These are phyloP conservation scores for Nemania abortiva DNA, from an alignment of 2,329 filamentous ascomycete species.

Conservation along the genomic window DNA sequence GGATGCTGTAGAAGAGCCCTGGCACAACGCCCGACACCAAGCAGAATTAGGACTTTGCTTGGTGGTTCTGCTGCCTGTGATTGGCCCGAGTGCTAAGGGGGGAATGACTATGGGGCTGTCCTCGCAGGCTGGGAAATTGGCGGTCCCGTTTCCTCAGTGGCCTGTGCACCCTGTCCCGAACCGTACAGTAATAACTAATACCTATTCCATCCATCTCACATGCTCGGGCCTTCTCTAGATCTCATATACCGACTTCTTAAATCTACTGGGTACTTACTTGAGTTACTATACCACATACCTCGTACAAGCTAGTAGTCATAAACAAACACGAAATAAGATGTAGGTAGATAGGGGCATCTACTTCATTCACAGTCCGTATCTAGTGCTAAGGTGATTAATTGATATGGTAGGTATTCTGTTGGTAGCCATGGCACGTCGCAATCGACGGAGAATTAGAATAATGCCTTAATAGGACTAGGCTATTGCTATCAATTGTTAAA, in stretches of 20 bases:
- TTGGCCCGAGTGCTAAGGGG: constrained; percentile 41
- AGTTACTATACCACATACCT: not conserved
- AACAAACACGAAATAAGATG: not conserved
- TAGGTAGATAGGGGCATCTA: not conserved
- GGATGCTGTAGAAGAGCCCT: constrained; percentile 15
- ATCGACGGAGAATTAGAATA: not conserved
- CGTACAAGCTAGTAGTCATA: not conserved
- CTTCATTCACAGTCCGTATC: not conserved
- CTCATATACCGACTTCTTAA: not conserved
- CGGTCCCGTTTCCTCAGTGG: constrained; percentile 30
- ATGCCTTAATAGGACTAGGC: not conserved
- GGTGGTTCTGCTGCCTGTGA: constrained; percentile 15
- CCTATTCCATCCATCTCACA: not conserved
- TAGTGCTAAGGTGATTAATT: not conserved
- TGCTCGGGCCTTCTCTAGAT: not conserved
- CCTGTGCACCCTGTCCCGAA: constrained; percentile 26
- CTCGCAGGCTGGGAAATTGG: constrained; percentile 51
- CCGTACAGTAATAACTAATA: constrained; percentile 11
- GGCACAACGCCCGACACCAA: constrained; percentile 34
- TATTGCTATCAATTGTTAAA: too few relatives aligned
- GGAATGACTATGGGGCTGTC: constrained; percentile 43
- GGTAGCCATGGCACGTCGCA: not conserved
- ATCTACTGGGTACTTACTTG: not conserved
- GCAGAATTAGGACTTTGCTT: constrained; percentile 37
- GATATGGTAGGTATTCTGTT: not conserved